phyloP scores from a whole-genome alignment of 2,329 filamentous ascomycete species.

The Cladophialophora chaetospira region DNA sequence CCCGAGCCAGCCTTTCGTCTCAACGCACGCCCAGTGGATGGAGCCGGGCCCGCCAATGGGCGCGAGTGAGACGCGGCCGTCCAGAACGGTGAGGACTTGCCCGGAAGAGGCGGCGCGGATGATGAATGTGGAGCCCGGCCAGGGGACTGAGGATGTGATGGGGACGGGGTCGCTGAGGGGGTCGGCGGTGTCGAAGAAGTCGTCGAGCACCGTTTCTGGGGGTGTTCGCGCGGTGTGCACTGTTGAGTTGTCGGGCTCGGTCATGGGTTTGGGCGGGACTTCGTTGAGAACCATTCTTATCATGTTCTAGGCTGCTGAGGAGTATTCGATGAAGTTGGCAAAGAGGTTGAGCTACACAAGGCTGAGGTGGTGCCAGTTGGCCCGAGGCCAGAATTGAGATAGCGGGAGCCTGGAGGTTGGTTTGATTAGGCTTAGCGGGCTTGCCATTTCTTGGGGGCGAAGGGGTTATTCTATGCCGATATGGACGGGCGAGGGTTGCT shows the following conservation, averaged over 20 bases:
- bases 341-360: too few relatives aligned
- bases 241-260: background rate
- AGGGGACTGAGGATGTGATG: background rate
- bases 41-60: background rate
- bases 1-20: constrained; percentile 1
- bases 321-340: too few relatives aligned
- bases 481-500: too few relatives aligned
- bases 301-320: too few relatives aligned
- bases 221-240: background rate
- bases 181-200: background rate
- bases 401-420: too few relatives aligned
- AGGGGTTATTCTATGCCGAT: too few relatives aligned
- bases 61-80: background rate
- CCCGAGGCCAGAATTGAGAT: too few relatives aligned
- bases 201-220: background rate
- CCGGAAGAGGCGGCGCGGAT: background rate
- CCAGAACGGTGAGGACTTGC: background rate
- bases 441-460: too few relatives aligned
- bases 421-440: too few relatives aligned
- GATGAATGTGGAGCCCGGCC: background rate
- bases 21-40: background rate
- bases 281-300: background rate
- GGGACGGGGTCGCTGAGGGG: background rate
- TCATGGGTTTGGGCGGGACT: background rate
- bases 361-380: too few relatives aligned